A percentile compares a stretch with the other conserved stretches of the same genome.
Conservation (phyloP, 192 early-diverging fungal species). For the Oehlia diaphana region DNA sequence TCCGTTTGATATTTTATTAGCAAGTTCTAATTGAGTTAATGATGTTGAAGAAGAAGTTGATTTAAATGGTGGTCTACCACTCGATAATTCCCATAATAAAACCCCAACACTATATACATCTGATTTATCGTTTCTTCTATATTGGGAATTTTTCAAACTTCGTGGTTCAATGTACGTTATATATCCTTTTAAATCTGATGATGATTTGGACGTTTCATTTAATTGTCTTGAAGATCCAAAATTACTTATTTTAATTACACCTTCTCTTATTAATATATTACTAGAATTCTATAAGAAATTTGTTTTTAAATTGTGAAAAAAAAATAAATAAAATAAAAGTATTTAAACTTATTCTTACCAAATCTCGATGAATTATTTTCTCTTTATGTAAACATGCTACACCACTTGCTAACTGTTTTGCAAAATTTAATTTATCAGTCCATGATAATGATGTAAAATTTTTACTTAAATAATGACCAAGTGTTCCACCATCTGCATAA, state of each 20-base stretch:
- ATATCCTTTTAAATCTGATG: background rate
- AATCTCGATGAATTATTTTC: background rate
- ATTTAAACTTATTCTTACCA: constrained; percentile 1
- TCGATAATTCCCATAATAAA: constrained; percentile 19
- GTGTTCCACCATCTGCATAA: background rate
- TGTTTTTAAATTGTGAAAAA: background rate
- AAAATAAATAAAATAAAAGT: background rate
- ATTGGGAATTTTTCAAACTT: background rate
- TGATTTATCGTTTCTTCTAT: background rate
- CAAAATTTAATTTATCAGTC: constrained; percentile 21
- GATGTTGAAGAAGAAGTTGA: background rate
- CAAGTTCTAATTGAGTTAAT: background rate
- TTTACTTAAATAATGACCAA: background rate
- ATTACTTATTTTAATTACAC: constrained; percentile 5
- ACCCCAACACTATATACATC: constrained; percentile 18
- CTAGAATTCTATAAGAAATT: background rate
- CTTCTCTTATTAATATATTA: constrained; percentile 10
- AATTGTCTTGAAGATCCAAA: constrained; percentile 1
- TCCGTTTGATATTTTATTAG: constrained; percentile 1
- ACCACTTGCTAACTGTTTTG: constrained; percentile 2
- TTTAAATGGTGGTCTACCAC: constrained; percentile 2
- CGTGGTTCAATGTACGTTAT: background rate
- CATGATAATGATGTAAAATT: constrained; percentile 7
- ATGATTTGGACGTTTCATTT: background rate
- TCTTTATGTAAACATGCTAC: constrained; percentile 7